Evolutionary conservation across 805 yeast species (phyloP).

Genomic region (Pichia phayaonensis): DNA sequence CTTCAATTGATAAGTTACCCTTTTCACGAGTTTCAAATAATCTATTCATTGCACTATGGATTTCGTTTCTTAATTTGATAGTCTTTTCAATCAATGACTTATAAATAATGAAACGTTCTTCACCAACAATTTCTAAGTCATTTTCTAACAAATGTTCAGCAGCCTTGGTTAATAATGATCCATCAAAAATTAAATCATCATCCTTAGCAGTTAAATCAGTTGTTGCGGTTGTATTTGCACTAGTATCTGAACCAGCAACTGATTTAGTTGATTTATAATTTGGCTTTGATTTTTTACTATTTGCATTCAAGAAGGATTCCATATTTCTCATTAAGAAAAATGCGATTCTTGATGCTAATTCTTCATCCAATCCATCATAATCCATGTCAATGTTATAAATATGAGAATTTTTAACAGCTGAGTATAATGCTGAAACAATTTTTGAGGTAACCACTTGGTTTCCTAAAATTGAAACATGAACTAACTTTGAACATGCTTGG

Average conservation of each 20-base stretch:
- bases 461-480: constrained; percentile 49
- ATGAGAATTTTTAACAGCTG: constrained; percentile 41
- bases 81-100: constrained; percentile 47
- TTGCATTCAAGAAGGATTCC: constrained; percentile 35
- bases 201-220: constrained; percentile 15
- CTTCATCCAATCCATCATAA: constrained; percentile 42
- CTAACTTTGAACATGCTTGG: constrained; percentile 39
- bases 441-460: constrained; percentile 37
- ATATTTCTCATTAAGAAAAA: constrained; percentile 50
- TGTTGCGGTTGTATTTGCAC: constrained; percentile 1
- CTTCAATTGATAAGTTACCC: constrained; percentile 44
- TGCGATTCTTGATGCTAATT: constrained; percentile 45
- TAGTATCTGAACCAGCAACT: constrained; percentile 13
- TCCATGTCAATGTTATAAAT: constrained; percentile 47
- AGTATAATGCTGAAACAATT: constrained; percentile 42
- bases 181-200: constrained; percentile 69
- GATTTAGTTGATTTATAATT: constrained; percentile 2
- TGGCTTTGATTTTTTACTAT: not conserved
- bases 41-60: constrained; percentile 44
- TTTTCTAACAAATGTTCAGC: constrained; percentile 57
- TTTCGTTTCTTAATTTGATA: constrained; percentile 39
- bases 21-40: constrained; percentile 38
- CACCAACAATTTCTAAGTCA: constrained; percentile 21
- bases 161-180: constrained; percentile 63
- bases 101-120: constrained; percentile 37